These are phyloP conservation scores for Marchantia polymorpha DNA, from an alignment of 225 moss, liverwort and hornwort genomes.

Conservation along the genomic window DNA sequence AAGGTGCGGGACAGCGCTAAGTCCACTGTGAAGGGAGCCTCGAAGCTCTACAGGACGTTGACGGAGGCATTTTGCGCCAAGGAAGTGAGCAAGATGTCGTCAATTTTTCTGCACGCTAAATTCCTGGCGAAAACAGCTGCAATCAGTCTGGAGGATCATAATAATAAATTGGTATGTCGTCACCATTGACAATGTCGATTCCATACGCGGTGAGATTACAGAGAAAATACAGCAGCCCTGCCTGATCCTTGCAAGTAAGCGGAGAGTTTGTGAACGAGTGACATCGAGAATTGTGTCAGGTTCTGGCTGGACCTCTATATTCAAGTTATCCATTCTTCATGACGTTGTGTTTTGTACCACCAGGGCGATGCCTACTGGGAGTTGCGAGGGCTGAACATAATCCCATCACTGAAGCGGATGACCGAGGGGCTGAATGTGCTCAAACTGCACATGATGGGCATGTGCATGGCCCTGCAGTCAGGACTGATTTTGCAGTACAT, in stretches of 20 bases:
- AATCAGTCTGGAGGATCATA: constrained; percentile 20
- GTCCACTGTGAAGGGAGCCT: constrained; percentile 20
- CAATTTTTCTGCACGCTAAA: constrained; percentile 30
- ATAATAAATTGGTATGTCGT: constrained; percentile 16
- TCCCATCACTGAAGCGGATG: constrained; percentile 27
- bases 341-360: background rate
- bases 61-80: constrained; percentile 26
- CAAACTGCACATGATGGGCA: constrained; percentile 34
- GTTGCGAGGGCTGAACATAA: constrained; percentile 11
- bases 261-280: no score
- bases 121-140: constrained; percentile 22
- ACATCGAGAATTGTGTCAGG: no score
- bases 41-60: constrained; percentile 25
- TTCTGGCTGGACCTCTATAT: no score
- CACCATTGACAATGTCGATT: no score
- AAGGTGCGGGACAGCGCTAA: constrained; percentile 19
- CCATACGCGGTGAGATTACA: no score
- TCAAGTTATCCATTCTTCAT: no score
- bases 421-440: constrained; percentile 31
- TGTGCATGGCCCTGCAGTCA: constrained; percentile 35
- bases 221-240: no score
- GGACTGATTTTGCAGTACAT: constrained; percentile 28
- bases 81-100: constrained; percentile 22
- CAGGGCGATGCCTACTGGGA: constrained; percentile 33
- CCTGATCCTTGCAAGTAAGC: no score